Base-by-base conservation (phyloP, 1,284 basidiomycete genomes). In the Trametes versicolor region DNA sequence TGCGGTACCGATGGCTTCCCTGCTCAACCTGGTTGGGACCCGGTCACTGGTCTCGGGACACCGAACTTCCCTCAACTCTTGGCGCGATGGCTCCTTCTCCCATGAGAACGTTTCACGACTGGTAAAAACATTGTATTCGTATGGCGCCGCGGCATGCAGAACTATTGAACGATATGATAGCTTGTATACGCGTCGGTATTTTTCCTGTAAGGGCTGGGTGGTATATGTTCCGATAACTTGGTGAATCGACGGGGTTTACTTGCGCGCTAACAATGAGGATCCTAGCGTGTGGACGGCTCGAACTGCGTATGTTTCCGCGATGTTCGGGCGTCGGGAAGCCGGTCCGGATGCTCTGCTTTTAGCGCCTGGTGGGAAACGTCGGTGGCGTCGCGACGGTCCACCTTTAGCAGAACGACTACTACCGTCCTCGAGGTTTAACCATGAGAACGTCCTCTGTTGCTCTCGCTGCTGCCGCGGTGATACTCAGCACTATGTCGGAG, bases 21-120 rank as follows among this genome's bases (percentile, higher is more conserved):
- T 45, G 85, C 87, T 32, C 74, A 73, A 2, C 70, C 66, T 13
- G 86, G 86, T 37, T 87, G 86, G 87, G 86, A 88, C 75, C 85
- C 87, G 45, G 85, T 87, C 69, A 78, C 75, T 12, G 75, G 75
- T 45, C 60, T 76, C n/a, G 75, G 75, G 27, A 76, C 74, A 0
- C 76, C 76, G 13, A 70, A 73, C 64, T 75, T 79, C 61, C 62
- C 58, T 4, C 41, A 45, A 50, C 63, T 69, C 10, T 41, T 69
- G 52, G 56, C 63, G 0, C 57, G 50, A 15, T 71, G 54, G 50
- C 59, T 71, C 25, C 43, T 64, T 21, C 53, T 70, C 3, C 62
- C 64, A 47, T 69, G 64, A 66, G 55, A 52, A 39, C 25, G 2
- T 45, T 51, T 2, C 15, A 21, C 8, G 29, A 51, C 19, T 4